Conservation (phyloP, 495 filamentous ascomycete genomes). For the Aspergillus mulundensis region DNA sequence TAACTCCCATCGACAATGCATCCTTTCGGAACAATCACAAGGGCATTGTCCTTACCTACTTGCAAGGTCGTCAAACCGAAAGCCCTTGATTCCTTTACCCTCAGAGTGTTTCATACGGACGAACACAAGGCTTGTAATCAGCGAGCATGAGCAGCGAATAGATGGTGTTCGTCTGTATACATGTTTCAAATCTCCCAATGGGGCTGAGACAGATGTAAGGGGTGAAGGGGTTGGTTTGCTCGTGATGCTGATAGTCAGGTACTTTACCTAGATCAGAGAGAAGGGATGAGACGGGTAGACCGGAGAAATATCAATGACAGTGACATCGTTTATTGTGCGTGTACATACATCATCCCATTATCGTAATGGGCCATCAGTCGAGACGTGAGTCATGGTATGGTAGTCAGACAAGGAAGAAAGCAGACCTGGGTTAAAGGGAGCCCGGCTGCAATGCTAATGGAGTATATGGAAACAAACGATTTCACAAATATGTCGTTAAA, state of each 20-base stretch:
- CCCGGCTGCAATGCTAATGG: too few relatives aligned
- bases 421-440: neutral
- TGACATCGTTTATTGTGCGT: neutral
- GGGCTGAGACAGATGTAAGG: slow-evolving; percentile 3
- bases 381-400: neutral
- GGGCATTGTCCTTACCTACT: too few relatives aligned
- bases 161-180: neutral
- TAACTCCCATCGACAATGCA: too few relatives aligned
- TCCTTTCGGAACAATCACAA: too few relatives aligned
- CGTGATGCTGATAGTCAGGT: neutral
- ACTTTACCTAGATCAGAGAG: neutral
- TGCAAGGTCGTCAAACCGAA: too few relatives aligned
- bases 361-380: neutral
- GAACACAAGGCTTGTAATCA: neutral
- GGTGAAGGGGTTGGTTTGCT: neutral
- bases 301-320: neutral
- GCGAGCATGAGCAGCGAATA: neutral
- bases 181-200: neutral
- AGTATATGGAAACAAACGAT: slow-evolving; percentile 15
- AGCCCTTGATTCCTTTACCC: too few relatives aligned
- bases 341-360: slow-evolving; percentile 1
- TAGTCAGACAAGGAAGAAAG: neutral
- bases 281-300: neutral
- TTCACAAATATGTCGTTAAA: neutral
- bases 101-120: neutral